Conservation (phyloP, 257 asterid species). For the Solanum chiquidenum region DNA sequence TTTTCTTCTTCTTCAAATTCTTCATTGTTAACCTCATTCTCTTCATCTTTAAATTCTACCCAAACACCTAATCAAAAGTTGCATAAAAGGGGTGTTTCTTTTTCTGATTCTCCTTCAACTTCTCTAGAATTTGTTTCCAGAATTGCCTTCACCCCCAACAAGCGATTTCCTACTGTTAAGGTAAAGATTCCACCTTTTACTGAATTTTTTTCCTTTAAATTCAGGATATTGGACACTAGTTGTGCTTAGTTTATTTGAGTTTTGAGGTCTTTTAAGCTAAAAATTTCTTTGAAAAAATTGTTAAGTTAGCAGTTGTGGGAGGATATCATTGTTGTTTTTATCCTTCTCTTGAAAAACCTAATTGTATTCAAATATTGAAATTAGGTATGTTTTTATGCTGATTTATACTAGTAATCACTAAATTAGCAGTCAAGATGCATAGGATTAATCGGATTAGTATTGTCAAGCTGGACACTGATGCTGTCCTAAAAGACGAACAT, state of each 20-base stretch:
- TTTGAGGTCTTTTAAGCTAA: neutral
- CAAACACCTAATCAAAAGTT: conserved; percentile 22
- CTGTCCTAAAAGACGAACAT: neutral
- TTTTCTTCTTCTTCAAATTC: conserved; percentile 17
- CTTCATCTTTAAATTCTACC: conserved; percentile 36
- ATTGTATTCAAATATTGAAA: neutral
- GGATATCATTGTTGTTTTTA: neutral
- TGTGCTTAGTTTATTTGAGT: neutral
- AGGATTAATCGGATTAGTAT: neutral
- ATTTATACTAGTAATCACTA: neutral
- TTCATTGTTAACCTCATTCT: conserved; percentile 35
- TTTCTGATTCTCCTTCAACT: conserved; percentile 20
- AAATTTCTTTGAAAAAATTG: neutral
- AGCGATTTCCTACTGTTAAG: conserved; percentile 41
- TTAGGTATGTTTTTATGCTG: neutral
- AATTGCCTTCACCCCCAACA: conserved; percentile 27
- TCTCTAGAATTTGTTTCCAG: conserved; percentile 30
- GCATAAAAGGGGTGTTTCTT: conserved; percentile 31
- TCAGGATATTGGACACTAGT: neutral
- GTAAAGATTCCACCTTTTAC: conserved; percentile 26
- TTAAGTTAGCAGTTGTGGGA: neutral
- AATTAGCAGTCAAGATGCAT: neutral
- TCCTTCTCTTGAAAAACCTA: neutral
- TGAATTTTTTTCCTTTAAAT: neutral
- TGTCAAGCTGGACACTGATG: neutral